Percentiles rank a stretch among this genome's conserved stretches.
These are phyloP conservation scores for Leucosporidium scottii DNA, from an alignment of 768 basidiomycete species.

Conservation along the genomic window DNA sequence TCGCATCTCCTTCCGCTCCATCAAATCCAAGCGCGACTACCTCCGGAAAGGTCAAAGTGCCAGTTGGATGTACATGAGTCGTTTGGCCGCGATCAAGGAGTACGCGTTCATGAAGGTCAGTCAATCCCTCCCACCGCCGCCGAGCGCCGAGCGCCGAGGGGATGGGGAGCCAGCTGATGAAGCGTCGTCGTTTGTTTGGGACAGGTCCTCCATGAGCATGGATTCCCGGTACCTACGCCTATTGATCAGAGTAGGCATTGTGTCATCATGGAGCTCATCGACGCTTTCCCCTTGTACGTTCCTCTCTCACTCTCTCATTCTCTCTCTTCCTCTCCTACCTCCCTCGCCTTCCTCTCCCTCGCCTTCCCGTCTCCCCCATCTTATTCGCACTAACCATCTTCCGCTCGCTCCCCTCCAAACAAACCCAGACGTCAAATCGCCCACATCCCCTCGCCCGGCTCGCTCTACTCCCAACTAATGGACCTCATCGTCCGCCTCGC, in stretches of 20 bases:
- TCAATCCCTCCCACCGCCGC: no score
- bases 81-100: conserved; percentile 92
- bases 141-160: no score
- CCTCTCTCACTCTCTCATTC: not conserved
- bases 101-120: conserved; percentile 99
- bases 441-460: conserved; percentile 74
- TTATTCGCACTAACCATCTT: conserved; percentile 4
- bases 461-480: conserved; percentile 86
- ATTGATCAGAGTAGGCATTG: conserved; percentile 93
- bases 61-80: conserved; percentile 98
- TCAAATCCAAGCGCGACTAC: conserved; percentile 95
- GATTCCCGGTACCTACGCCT: conserved; percentile 85
- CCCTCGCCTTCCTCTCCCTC: not conserved
- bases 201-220: conserved; percentile 82
- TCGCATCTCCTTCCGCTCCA: conserved; percentile 91
- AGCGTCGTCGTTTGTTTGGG: not conserved
- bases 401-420: no score
- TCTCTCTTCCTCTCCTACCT: not conserved
- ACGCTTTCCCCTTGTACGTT: conserved; percentile 84
- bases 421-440: conserved; percentile 85
- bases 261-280: conserved; percentile 91
- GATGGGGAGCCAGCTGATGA: no score
- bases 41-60: conserved; percentile 90
- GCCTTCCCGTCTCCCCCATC: conserved; percentile 2
- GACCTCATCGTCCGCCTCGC: conserved; percentile 93